Base-by-base conservation (phyloP, 208 protist genomes). In the Trypanosoma melophagium region DNA sequence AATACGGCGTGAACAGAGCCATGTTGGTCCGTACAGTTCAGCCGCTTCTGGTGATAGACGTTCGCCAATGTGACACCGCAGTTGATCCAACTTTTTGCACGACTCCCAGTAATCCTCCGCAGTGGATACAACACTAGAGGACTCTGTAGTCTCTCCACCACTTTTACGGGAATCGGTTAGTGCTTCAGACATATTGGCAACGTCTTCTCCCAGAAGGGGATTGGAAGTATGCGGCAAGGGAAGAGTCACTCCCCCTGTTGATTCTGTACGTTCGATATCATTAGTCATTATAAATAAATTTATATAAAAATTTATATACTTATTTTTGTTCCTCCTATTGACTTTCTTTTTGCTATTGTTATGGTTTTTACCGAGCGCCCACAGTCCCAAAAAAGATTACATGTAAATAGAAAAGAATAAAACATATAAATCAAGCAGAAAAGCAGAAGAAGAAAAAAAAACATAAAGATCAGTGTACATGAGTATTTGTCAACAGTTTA, bases 21-120 rank as follows among this genome's bases (percentile, higher is more conserved):
- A 71, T 1, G 80, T 86, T 16, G 76, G 76, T 7, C 80, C 80
- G 57, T 86, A 86, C n/a, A 82, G 28, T 35, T 77, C 65, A 52
- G 61, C 66, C 28, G 66, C 76, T 8, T 44, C 59, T 0, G 66
- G 53, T 9, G 67, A 56, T 14, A 86, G 70, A 47, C 74, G 69
- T 44, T 77, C 65, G 8, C 77, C 77, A 44, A 86, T 57, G 16
- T 74, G 71, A 38, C 74, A 81, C 21, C 70, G 80, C 47, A 79
- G 58, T 40, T 51, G 56, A 56, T 82, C 74, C 16, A 86, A 24
- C 52, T 62, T 53, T 13, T 54, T 62, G 22, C 73, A 73, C 3
- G 65, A 55, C 42, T 58, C 73, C 19, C 40, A 70, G 60, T 78
- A 82, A 66, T 76, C 73, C 60, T 79, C 73, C 24, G 73, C 80